phyloP scores from a whole-genome alignment of 75 land plant genomes.

The Larix kaempferi region DNA sequence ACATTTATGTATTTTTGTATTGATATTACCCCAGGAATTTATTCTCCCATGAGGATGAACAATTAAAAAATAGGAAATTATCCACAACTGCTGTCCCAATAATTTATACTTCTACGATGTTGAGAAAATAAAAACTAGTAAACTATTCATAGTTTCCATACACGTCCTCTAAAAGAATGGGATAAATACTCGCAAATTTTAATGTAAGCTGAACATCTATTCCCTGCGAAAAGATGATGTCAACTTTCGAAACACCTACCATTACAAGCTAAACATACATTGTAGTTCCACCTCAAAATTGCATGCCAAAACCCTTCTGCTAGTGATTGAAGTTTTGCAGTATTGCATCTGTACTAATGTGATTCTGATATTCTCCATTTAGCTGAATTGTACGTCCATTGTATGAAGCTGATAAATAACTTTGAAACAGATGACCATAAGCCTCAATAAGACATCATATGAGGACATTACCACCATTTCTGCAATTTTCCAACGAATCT shows the following conservation, averaged over 20 bases:
- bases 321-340: background rate
- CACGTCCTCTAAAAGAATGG: background rate
- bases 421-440: background rate
- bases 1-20: too few species aligned
- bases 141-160: too few species aligned
- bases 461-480: background rate
- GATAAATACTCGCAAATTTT: background rate
- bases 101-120: too few species aligned
- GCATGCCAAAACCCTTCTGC: background rate
- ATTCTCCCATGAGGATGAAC: too few species aligned
- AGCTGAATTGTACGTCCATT: background rate
- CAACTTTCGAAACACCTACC: background rate
- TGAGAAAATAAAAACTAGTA: too few species aligned
- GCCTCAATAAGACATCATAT: background rate
- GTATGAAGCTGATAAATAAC: background rate
- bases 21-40: too few species aligned
- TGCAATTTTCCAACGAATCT: background rate
- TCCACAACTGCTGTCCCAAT: too few species aligned
- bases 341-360: too few species aligned
- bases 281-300: background rate
- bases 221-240: background rate
- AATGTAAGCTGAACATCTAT: background rate
- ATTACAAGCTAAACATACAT: background rate
- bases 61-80: too few species aligned
- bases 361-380: too few species aligned